Conservation (phyloP, 129 eudicot species). For the Pittosporum tobira region DNA sequence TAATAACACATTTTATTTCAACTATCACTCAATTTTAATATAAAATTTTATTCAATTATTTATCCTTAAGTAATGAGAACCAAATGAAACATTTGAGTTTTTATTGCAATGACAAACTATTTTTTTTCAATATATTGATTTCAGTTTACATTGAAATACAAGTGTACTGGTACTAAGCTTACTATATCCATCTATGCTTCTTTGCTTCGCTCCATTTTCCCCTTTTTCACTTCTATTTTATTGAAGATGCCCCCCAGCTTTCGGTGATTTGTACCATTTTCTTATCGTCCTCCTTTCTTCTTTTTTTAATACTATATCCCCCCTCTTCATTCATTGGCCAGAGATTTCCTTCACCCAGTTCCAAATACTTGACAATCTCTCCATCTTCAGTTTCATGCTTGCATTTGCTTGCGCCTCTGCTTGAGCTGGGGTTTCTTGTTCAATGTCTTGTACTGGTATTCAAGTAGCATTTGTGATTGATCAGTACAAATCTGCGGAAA, state of each 20-base stretch:
- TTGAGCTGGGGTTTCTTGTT: constrained; percentile 61
- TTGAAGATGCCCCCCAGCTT: neutral
- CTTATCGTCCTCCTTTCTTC: neutral
- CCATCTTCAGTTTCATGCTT: constrained; percentile 39
- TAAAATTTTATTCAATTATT: no score
- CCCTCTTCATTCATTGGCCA: neutral
- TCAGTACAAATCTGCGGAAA: neutral
- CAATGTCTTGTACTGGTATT: constrained; percentile 29
- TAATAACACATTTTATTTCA: no score
- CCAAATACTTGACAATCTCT: constrained; percentile 40
- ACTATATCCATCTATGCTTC: no score
- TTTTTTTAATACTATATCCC: neutral
- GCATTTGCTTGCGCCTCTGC: constrained; percentile 62
- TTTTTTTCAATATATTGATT: no score
- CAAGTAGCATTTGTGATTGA: neutral
- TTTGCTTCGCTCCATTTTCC: no score
- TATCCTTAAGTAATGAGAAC: no score
- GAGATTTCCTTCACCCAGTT: constrained; percentile 39
- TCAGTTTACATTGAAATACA: no score
- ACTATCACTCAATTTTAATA: no score
- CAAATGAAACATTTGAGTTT: no score
- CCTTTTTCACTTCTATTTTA: no score
- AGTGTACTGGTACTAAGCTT: no score
- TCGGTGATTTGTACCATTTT: neutral
- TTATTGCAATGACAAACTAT: no score